Base-by-base conservation (phyloP, 2,329 filamentous ascomycete genomes). In the Calonectria pseudoreteaudii region DNA sequence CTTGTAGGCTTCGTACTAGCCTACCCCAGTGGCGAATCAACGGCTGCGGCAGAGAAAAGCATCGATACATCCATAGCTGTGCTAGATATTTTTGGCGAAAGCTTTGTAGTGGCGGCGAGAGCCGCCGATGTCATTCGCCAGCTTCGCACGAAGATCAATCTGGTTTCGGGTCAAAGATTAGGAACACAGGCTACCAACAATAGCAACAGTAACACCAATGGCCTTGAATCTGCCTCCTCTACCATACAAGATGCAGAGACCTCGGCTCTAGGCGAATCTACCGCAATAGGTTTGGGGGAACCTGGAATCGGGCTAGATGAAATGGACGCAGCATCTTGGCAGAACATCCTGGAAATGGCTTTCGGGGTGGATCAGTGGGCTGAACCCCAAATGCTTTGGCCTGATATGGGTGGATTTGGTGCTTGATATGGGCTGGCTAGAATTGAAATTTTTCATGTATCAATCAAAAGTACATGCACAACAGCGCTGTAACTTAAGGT, bases 51-150 rank as follows among this genome's bases (percentile, higher is more conserved):
- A 20, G 62, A 74, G 10, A 50, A 64, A 20, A 77, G 79, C 18
- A 75, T 87, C 81, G 69, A 81, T 79, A 71, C 85, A 81, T 68
- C 86, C 82, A 56, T 88, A 80, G 31, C 83, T 80, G 74, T 80
- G 11, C 75, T 85, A 79, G 75, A 84, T 66, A 53, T 81, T 74
- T 75, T 85, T 79, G 71, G 81, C 20, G 66, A 64, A 20, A 83
- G 81, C 75, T 90, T 87, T 68, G 88, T 77, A 26, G 84, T 84
- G 66, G 82, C 82, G 34, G 81, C 81, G 6, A 70, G 81, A 11
- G 83, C 83, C 3, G 83, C 83, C 9, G 81, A 80, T 7, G 60
- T 84, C 86, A 88, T 56, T 79, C 66, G 75, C 11, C 72, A 74
- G 9, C 73, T 78, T 16, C 30, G 68, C 20, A 65, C 50, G 62